Conservation (phyloP, 1,139 yeast genomes). For the Nakaseomyces bracarensis region DNA sequence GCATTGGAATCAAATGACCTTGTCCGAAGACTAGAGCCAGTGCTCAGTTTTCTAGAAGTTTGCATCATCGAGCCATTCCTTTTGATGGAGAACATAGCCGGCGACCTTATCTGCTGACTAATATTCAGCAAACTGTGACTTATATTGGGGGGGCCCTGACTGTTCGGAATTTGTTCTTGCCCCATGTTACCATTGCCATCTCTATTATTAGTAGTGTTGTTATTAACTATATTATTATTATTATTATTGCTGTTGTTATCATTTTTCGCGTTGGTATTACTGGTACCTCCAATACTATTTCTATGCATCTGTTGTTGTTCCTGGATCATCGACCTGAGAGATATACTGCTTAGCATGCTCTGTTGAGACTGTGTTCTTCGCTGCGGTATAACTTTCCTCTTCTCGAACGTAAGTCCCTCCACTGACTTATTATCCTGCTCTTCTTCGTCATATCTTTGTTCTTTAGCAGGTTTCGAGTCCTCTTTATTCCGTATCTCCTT, state of each 20-base stretch:
- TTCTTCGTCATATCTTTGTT: background rate
- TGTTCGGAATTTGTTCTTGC: conserved; percentile 5
- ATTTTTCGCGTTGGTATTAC: background rate
- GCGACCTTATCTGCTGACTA: conserved; percentile 29
- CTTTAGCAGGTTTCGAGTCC: conserved; percentile 2
- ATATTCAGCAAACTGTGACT: conserved; percentile 15
- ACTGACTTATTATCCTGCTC: conserved; percentile 1
- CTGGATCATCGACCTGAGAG: conserved; percentile 38
- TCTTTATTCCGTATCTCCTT: conserved; percentile 1
- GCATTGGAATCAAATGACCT: conserved; percentile 10
- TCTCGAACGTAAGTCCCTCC: conserved; percentile 37
- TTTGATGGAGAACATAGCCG: conserved; percentile 27
- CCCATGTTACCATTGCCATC: too few relatives aligned
- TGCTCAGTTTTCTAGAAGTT: conserved; percentile 11
- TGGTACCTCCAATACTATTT: background rate
- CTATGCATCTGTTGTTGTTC: conserved; percentile 9
- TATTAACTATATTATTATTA: background rate
- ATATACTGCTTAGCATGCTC: conserved; percentile 55
- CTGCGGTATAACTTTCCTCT: conserved; percentile 42
- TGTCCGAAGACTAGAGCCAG: conserved; percentile 10
- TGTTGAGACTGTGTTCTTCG: conserved; percentile 55
- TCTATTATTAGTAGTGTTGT: conserved; percentile 1
- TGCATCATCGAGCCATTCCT: conserved; percentile 14
- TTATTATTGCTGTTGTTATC: conserved; percentile 1
- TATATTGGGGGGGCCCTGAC: conserved; percentile 8